phyloP scores from a whole-genome alignment of 2,329 filamentous ascomycete genomes.

The Penicillium crustosum region DNA sequence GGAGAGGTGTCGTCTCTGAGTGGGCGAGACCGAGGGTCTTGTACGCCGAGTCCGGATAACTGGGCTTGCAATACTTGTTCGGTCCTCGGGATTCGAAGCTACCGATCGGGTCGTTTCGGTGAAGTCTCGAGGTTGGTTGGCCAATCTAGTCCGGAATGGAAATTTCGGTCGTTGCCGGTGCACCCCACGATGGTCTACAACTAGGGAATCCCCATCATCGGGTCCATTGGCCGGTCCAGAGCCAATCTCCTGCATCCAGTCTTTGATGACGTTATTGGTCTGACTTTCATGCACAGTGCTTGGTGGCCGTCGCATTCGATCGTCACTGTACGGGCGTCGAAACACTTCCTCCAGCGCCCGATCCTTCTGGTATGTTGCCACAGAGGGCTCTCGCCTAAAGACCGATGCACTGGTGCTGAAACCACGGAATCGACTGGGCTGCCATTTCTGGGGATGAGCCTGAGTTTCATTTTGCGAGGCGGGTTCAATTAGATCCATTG shows the following conservation, averaged over 20 bases:
- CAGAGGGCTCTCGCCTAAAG: slow-evolving; percentile 78
- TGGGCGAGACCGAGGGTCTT: slow-evolving; percentile 26
- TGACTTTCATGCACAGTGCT: slow-evolving; percentile 62
- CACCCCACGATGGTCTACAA: slow-evolving; percentile 59
- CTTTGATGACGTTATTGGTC: slow-evolving; percentile 76
- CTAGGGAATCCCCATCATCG: slow-evolving; percentile 59
- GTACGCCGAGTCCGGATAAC: slow-evolving; percentile 40
- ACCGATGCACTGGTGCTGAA: slow-evolving; percentile 66
- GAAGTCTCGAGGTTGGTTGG: slow-evolving; percentile 44
- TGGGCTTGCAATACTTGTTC: slow-evolving; percentile 34
- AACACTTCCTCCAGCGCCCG: slow-evolving; percentile 90
- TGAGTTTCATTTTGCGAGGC: slow-evolving; percentile 54
- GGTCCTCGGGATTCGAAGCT: slow-evolving; percentile 58
- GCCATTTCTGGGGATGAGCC: slow-evolving; percentile 59
- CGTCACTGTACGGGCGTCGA: slow-evolving; percentile 64
- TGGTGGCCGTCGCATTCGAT: slow-evolving; percentile 60
- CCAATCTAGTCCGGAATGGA: slow-evolving; percentile 44
- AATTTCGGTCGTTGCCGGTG: slow-evolving; percentile 51
- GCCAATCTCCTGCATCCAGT: slow-evolving; percentile 79
- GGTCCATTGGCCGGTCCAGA: slow-evolving; percentile 57
- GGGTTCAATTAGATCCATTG: slow-evolving; percentile 80
- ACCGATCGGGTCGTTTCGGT: slow-evolving; percentile 55
- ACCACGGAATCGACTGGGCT: slow-evolving; percentile 57
- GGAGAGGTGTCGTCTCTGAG: slow-evolving; percentile 46
- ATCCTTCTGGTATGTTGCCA: slow-evolving; percentile 86